Base-by-base conservation (phyloP, 768 basidiomycete genomes). In the Fomitopsis serialis region DNA sequence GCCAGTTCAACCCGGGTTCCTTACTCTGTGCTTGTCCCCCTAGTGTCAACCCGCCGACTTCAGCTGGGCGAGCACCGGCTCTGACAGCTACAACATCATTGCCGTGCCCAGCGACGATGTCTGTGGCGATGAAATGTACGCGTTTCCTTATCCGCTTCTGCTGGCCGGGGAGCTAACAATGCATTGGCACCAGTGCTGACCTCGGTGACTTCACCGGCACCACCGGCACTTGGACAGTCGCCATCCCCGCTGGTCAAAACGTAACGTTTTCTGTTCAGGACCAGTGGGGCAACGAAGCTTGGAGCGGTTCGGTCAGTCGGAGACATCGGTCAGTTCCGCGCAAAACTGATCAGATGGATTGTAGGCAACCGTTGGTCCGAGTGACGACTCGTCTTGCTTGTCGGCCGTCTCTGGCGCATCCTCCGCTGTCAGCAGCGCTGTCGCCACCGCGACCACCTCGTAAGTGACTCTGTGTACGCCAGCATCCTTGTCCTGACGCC, bases 111-210 rank as follows among this genome's bases (percentile, higher is more conserved):
- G 75, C 45, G 58, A 67, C 3, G 75, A 86, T 58, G 74, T 76
- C 4, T 92, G 89, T 57, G 81, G 80, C 58, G 70, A 74, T 32
- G 64, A 78, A 45, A 57, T 89, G 88, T 90, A 52, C 63, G 85
- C 45, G 25, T 24, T 42, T 34, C 9, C 8, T 21, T 9, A 15
- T 50, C 35, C 17, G 37, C 15, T 5, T 40, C 29, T 11, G 6
- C 29, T 11, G 6, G 29, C 29, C 29, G 29, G n/a, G n/a, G n/a
- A n/a, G n/a, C 29, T 32, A 11, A 32, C 42, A 34, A 1, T 17
- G 1, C 23, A 48, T 12, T n/a, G n/a, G 6, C 46, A 52, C 2
- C 59, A 90, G 88, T 45, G 73, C 69, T 45, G 80, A 88, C 58
- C 73, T 88, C 44, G 68, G 68, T 50, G 78, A 83, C 68, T 74